A percentile compares a stretch with the other conserved stretches of the same genome.
Evolutionary conservation across 2,329 filamentous ascomycete genomes (phyloP).

Genomic region (Fusarium sp.): DNA sequence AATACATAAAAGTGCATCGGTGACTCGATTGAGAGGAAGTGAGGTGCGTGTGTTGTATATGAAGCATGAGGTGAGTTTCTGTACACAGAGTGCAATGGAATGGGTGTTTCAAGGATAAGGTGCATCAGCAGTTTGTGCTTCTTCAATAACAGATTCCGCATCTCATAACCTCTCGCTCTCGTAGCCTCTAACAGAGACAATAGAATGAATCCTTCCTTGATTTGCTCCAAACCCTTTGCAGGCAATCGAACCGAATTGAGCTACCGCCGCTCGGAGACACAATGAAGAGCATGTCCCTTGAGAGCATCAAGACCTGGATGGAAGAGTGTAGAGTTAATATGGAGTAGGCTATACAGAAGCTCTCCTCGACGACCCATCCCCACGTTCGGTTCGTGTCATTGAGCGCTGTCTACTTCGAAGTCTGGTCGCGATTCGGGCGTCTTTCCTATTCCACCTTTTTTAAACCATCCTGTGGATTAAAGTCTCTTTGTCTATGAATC

Average conservation of each 20-base stretch:
- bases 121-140: not conserved
- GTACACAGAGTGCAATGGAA: not conserved
- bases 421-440: not conserved
- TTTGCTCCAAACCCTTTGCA: not conserved
- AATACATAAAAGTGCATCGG: not conserved
- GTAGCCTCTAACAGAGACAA: no score
- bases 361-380: not conserved
- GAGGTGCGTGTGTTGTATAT: accelerated
- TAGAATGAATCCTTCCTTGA: not conserved
- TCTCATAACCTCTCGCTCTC: not conserved
- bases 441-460: not conserved
- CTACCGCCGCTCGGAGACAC: not conserved
- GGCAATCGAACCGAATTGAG: not conserved
- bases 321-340: not conserved
- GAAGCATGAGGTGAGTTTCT: not conserved
- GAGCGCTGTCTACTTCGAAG: not conserved
- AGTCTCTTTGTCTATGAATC: not conserved
- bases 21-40: not conserved
- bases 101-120: not conserved
- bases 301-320: not conserved
- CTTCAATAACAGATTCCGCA: not conserved
- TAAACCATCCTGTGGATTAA: not conserved
- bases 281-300: not conserved
- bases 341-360: not conserved
- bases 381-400: not conserved